phyloP scores from a whole-genome alignment of 129 eudicot species.

The Flaveria brownii region DNA sequence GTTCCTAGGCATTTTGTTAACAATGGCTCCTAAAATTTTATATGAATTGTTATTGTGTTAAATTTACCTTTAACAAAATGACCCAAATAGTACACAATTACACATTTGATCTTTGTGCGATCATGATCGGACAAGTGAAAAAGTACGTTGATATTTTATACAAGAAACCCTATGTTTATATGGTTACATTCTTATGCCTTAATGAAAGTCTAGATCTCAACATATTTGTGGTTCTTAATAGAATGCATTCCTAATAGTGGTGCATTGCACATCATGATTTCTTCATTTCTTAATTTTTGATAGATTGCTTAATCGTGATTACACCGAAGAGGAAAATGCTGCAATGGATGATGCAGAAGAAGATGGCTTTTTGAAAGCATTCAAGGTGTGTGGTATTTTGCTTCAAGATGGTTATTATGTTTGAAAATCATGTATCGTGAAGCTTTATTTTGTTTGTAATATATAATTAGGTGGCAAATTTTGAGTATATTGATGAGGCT shows the following conservation, averaged over 20 bases:
- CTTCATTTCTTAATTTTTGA: neutral
- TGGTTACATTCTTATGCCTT: neutral
- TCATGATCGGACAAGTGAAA: neutral
- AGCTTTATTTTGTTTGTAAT: neutral
- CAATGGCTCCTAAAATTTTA: neutral
- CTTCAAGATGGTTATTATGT: neutral
- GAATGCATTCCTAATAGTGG: neutral
- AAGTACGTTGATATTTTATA: neutral
- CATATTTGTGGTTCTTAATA: neutral
- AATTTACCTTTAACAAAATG: neutral
- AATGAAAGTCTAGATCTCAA: neutral
- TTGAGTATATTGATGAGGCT: conserved; percentile 84
- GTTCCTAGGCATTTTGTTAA: neutral
- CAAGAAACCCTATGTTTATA: neutral
- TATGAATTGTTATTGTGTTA: neutral
- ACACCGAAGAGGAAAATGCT: conserved; percentile 75
- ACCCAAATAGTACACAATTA: neutral
- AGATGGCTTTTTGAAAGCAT: conserved; percentile 88
- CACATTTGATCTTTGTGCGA: neutral
- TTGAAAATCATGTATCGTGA: neutral
- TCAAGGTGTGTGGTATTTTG: conserved; percentile 58
- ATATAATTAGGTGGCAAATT: conserved; percentile 80
- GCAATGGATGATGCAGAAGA: conserved; percentile 89
- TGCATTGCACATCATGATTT: neutral
- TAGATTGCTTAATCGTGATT: conserved; percentile 82